Evolutionary conservation across 495 filamentous ascomycete species (phyloP).

Genomic region (Daldinia bambusicola): DNA sequence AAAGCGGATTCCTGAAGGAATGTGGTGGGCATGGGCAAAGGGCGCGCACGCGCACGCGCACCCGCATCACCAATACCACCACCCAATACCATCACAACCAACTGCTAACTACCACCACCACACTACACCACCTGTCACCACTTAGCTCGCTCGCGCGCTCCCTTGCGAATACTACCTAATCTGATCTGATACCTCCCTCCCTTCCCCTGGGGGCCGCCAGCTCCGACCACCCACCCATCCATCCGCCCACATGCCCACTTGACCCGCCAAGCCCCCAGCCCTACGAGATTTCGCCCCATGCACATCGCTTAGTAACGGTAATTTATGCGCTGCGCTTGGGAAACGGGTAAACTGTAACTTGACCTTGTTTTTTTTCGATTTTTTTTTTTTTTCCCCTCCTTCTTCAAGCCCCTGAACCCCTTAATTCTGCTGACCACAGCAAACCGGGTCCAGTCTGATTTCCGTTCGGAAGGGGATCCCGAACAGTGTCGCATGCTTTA

Average conservation of each 20-base stretch:
- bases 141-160: background rate
- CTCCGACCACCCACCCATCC: too few species aligned
- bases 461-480: background rate
- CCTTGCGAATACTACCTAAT: slow-evolving; percentile 5
- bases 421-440: slow-evolving; percentile 4
- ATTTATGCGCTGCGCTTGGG: background rate
- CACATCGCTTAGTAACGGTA: background rate
- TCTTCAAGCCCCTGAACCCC: background rate
- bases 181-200: background rate
- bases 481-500: background rate
- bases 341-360: background rate
- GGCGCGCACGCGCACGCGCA: too few species aligned
- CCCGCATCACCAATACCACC: too few species aligned
- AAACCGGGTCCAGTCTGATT: background rate
- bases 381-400: too few species aligned
- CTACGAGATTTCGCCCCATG: background rate
- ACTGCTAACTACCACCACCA: too few species aligned
- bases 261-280: background rate
- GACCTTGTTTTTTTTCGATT: too few species aligned
- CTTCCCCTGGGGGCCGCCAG: too few species aligned
- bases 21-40: background rate
- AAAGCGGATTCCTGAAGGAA: slow-evolving; percentile 9
- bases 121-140: too few species aligned
- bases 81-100: background rate
- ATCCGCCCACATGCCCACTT: background rate